Percentiles rank a stretch among this genome's conserved stretches.
phyloP scores from a whole-genome alignment of 768 basidiomycete species.

The Amanita exitialis region DNA sequence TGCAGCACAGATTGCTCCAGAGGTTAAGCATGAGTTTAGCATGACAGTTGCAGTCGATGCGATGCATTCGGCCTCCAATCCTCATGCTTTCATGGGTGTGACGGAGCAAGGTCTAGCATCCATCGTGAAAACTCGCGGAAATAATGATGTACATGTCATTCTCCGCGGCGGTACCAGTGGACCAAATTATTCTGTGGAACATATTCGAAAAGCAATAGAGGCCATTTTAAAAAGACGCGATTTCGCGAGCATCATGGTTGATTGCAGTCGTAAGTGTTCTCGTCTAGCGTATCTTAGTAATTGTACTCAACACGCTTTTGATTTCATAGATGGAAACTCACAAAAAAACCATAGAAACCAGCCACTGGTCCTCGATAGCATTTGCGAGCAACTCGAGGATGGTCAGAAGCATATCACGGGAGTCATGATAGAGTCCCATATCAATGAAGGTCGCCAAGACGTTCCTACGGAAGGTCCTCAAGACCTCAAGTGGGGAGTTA shows the following conservation, averaged over 20 bases:
- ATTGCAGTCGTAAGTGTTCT: constrained; percentile 60
- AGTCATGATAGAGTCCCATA: constrained; percentile 95
- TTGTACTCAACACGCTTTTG: background rate
- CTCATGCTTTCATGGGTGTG: constrained; percentile 95
- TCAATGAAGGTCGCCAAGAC: constrained; percentile 86
- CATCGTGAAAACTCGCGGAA: constrained; percentile 86
- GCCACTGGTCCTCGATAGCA: constrained; percentile 63
- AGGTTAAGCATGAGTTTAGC: constrained; percentile 19
- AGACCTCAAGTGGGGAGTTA: constrained; percentile 68
- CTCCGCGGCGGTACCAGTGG: constrained; percentile 88
- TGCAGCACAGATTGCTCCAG: background rate
- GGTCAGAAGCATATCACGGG: constrained; percentile 75
- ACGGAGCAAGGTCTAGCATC: constrained; percentile 84
- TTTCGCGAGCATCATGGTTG: constrained; percentile 76
- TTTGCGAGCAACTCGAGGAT: constrained; percentile 63
- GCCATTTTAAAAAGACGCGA: constrained; percentile 55
- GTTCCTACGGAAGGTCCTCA: constrained; percentile 65
- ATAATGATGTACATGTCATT: constrained; percentile 89
- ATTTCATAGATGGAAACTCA: constrained; percentile 83
- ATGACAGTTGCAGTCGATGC: constrained; percentile 92
- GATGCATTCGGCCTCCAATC: constrained; percentile 85
- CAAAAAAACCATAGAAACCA: constrained; percentile 93
- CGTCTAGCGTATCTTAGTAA: background rate
- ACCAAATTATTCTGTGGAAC: constrained; percentile 75
- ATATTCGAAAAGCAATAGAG: constrained; percentile 54